These are phyloP conservation scores for Saccharomycopsis javanensis DNA, from an alignment of 805 yeast species.

Conservation along the genomic window DNA sequence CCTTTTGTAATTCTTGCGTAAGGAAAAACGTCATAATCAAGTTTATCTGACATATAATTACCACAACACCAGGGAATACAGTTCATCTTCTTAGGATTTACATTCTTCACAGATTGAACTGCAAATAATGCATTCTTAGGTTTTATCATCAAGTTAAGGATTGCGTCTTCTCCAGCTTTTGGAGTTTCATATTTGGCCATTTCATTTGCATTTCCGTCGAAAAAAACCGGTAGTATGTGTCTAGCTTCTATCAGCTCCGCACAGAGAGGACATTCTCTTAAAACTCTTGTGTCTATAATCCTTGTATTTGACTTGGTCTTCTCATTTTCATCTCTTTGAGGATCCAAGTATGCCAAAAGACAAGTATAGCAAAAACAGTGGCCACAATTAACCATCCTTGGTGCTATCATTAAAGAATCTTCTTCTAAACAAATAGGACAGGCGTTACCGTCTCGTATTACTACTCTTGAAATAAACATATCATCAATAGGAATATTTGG, in stretches of 20 bases:
- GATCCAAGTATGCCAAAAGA: conserved; percentile 57
- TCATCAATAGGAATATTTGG: conserved; percentile 68
- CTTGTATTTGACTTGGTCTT: neutral
- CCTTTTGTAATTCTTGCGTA: conserved; percentile 68
- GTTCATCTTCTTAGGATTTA: conserved; percentile 31
- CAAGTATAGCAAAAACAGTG: conserved; percentile 86
- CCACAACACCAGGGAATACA: conserved; percentile 47
- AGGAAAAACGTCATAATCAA: conserved; percentile 30
- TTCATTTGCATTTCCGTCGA: conserved; percentile 31
- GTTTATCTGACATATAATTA: neutral
- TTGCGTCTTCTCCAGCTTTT: conserved; percentile 41
- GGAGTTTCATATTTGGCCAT: conserved; percentile 43
- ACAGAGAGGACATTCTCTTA: conserved; percentile 77
- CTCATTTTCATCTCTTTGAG: conserved; percentile 26
- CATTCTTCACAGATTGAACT: conserved; percentile 39
- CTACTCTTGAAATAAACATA: conserved; percentile 53
- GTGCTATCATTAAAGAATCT: conserved; percentile 55
- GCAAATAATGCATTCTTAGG: conserved; percentile 36
- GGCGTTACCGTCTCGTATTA: conserved; percentile 64
- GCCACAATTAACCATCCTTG: conserved; percentile 93
- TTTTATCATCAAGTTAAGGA: conserved; percentile 56
- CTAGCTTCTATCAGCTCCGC: conserved; percentile 43
- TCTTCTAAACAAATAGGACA: conserved; percentile 88
- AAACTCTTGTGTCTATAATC: conserved; percentile 31
- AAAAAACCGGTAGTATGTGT: conserved; percentile 57